Evolutionary conservation across 805 yeast species (phyloP).

Genomic region (Ogataea chonburiensis): DNA sequence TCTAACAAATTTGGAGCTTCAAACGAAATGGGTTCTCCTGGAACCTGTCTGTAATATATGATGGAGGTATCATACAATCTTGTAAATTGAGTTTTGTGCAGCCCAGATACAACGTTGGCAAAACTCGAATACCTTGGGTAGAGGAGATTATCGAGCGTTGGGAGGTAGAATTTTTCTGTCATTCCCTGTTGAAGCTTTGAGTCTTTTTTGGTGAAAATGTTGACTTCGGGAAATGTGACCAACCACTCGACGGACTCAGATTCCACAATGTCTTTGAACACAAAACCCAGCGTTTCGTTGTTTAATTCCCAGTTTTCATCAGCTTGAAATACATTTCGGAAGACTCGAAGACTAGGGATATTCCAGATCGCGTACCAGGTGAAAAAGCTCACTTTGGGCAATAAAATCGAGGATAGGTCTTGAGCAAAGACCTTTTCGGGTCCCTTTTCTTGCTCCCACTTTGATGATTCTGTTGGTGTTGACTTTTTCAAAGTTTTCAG

Average conservation of each 20-base stretch:
- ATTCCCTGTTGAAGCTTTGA: slow-evolving; percentile 50
- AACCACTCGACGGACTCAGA: slow-evolving; percentile 52
- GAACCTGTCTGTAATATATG: slow-evolving; percentile 35
- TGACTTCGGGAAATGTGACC: slow-evolving; percentile 83
- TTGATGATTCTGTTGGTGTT: slow-evolving; percentile 2
- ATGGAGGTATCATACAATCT: slow-evolving; percentile 58
- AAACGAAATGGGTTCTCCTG: slow-evolving; percentile 23
- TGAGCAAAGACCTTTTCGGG: slow-evolving; percentile 25
- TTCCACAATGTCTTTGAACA: slow-evolving; percentile 38
- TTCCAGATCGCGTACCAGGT: slow-evolving; percentile 69
- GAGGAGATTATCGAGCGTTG: slow-evolving; percentile 56
- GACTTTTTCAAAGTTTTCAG: slow-evolving; percentile 22
- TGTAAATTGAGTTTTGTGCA: slow-evolving; percentile 40
- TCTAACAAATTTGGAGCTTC: slow-evolving; percentile 38
- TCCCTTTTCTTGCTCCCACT: slow-evolving; percentile 4
- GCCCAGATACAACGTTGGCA: slow-evolving; percentile 45
- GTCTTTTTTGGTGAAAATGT: slow-evolving; percentile 54
- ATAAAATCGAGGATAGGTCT: slow-evolving; percentile 28
- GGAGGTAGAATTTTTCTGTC: slow-evolving; percentile 58
- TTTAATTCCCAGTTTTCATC: slow-evolving; percentile 74
- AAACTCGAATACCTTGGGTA: slow-evolving; percentile 76
- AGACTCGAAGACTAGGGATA: slow-evolving; percentile 52
- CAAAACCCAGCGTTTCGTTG: slow-evolving; percentile 29
- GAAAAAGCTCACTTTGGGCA: slow-evolving; percentile 55
- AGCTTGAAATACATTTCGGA: slow-evolving; percentile 47